These are phyloP conservation scores for Collybiopsis luxurians DNA, from an alignment of 768 basidiomycete genomes.

Conservation along the genomic window DNA sequence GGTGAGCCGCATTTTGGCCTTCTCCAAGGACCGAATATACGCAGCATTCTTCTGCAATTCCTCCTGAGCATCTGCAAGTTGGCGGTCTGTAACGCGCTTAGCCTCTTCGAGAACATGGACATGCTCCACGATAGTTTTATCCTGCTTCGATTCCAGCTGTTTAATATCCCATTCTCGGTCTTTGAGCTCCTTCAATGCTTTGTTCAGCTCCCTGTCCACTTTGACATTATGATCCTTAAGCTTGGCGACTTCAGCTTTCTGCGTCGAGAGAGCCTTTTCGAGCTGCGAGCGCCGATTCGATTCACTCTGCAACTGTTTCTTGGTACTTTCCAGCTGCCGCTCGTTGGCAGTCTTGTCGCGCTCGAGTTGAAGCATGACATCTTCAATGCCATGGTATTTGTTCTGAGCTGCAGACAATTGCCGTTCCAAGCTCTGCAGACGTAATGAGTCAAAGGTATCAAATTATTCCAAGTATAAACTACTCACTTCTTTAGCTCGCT, in stretches of 20 bases:
- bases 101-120: conserved; percentile 96
- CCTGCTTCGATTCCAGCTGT: conserved; percentile 81
- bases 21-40: conserved; percentile 85
- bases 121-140: conserved; percentile 99
- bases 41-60: conserved; percentile 73
- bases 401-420: conserved; percentile 69
- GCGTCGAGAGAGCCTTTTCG: conserved; percentile 58
- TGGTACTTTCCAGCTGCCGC: conserved; percentile 66
- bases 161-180: conserved; percentile 83
- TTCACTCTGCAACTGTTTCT: conserved; percentile 76
- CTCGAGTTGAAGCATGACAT: conserved; percentile 80
- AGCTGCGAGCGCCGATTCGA: conserved; percentile 68
- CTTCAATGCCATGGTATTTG: conserved; percentile 86
- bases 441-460: background rate
- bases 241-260: conserved; percentile 67
- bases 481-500: conserved; percentile 73
- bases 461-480: background rate
- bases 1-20: conserved; percentile 68
- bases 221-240: conserved; percentile 69
- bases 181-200: conserved; percentile 77
- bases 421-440: conserved; percentile 65
- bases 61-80: conserved; percentile 75
- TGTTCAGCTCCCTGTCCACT: conserved; percentile 78
- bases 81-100: conserved; percentile 90
- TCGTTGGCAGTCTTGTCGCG: conserved; percentile 56